Percentiles rank a stretch among this genome's conserved stretches.
phyloP scores from a whole-genome alignment of 257 asterid genomes.

The Verbascum thapsus region DNA sequence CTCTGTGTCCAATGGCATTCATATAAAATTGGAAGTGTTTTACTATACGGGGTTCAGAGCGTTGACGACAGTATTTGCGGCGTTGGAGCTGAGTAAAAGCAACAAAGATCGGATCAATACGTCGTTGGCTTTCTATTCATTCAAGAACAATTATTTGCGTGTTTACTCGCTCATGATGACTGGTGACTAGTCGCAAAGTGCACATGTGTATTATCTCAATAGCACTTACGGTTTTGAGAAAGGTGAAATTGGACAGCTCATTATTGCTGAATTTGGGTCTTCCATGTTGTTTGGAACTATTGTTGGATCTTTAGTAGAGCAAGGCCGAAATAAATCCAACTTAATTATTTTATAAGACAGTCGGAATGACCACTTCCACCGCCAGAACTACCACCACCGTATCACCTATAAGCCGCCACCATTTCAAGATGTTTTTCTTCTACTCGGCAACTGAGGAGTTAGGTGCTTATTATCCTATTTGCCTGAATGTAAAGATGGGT shows the following conservation, averaged over 20 bases:
- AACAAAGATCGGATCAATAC: slow-evolving; percentile 89
- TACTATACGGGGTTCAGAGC: slow-evolving; percentile 75
- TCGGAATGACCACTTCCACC: too few species aligned
- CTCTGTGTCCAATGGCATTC: too few species aligned
- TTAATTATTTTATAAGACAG: too few species aligned
- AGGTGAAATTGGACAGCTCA: slow-evolving; percentile 67
- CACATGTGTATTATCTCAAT: slow-evolving; percentile 62
- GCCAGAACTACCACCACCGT: too few species aligned
- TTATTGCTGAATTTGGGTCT: slow-evolving; percentile 66
- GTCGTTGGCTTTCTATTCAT: slow-evolving; percentile 73
- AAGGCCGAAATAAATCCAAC: too few species aligned
- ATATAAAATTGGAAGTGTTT: slow-evolving; percentile 79
- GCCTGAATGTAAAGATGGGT: too few species aligned
- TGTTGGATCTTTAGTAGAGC: slow-evolving; percentile 70
- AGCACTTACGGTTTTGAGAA: slow-evolving; percentile 56
- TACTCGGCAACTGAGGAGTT: too few species aligned
- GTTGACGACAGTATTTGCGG: slow-evolving; percentile 68
- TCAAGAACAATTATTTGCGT: slow-evolving; percentile 86
- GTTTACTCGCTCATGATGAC: slow-evolving; percentile 98
- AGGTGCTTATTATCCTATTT: too few species aligned
- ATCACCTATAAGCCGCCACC: too few species aligned
- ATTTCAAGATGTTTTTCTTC: too few species aligned
- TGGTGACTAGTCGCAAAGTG: slow-evolving; percentile 72
- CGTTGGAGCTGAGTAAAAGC: slow-evolving; percentile 71
- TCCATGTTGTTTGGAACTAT: slow-evolving; percentile 67